phyloP scores from a whole-genome alignment of 2,329 filamentous ascomycete species.

The Cryoendolithus antarcticus region DNA sequence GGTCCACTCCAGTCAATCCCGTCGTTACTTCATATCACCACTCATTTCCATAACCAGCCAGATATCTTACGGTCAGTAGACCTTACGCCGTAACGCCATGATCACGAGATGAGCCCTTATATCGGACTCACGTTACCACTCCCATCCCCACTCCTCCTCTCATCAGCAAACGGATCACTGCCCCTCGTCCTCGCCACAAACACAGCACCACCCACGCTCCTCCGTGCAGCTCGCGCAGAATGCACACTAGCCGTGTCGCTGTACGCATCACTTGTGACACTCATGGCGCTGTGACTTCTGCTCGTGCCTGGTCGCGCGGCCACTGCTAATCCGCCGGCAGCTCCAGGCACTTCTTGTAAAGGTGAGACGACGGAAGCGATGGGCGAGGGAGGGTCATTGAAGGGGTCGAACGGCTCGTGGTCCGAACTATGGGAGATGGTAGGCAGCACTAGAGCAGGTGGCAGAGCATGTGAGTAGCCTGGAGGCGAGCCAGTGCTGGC shows the following conservation, averaged over 20 bases:
- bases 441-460: neutral
- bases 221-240: constrained; percentile 9
- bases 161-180: constrained; percentile 6
- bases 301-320: constrained; percentile 2
- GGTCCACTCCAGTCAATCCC: too few relatives aligned
- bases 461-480: constrained; percentile 1
- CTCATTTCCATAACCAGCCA: too few relatives aligned
- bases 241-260: constrained; percentile 17
- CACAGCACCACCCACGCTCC: constrained; percentile 6
- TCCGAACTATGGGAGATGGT: constrained; percentile 1
- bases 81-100: too few relatives aligned
- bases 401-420: neutral
- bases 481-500: neutral
- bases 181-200: constrained; percentile 5
- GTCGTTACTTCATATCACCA: too few relatives aligned
- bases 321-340: neutral
- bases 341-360: neutral
- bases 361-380: constrained; percentile 2
- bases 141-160: too few relatives aligned
- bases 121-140: too few relatives aligned
- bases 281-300: constrained; percentile 11
- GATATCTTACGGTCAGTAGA: too few relatives aligned
- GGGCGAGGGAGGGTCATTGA: constrained; percentile 1
- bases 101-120: too few relatives aligned
- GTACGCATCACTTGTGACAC: constrained; percentile 15